Percentiles rank a stretch among this genome's conserved stretches.
Conservation (phyloP, 768 basidiomycete species). For the Boletus vermiculosoides region DNA sequence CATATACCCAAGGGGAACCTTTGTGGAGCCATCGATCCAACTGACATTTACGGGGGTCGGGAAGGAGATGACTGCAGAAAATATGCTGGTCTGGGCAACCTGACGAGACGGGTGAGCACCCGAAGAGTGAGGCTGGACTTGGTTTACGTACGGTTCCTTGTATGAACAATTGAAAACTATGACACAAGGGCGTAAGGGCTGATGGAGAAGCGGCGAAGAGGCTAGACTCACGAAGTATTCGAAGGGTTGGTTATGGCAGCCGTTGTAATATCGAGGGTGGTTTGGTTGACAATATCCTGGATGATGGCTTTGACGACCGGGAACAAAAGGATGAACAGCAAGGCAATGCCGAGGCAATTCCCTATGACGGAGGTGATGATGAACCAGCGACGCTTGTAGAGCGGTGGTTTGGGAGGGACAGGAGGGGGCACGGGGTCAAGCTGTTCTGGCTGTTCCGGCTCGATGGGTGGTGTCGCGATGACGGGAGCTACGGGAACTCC, state of each 20-base stretch:
- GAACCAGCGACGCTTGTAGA: constrained; percentile 65
- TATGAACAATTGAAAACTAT: constrained; percentile 52
- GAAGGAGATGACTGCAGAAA: constrained; percentile 63
- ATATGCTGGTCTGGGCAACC: constrained; percentile 67
- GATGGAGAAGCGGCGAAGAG: no score
- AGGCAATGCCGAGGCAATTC: constrained; percentile 52
- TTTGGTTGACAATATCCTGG: constrained; percentile 59
- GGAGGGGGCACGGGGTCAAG: constrained; percentile 1
- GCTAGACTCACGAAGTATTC: constrained; percentile 52
- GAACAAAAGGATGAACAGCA: constrained; percentile 67
- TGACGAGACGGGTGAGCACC: constrained; percentile 19
- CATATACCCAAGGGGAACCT: constrained; percentile 55
- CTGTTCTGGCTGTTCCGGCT: neutral
- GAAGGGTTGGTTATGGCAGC: constrained; percentile 51
- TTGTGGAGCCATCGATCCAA: constrained; percentile 53
- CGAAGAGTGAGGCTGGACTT: neutral
- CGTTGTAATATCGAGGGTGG: constrained; percentile 50
- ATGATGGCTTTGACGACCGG: constrained; percentile 67
- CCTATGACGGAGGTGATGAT: constrained; percentile 55
- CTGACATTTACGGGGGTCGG: constrained; percentile 53
- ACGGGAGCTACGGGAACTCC: neutral
- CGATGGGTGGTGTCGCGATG: neutral
- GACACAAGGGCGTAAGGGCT: constrained; percentile 4
- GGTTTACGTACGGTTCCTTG: constrained; percentile 48
- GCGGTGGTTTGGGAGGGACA: constrained; percentile 33